A percentile compares a stretch with the other conserved stretches of the same genome.
phyloP scores from a whole-genome alignment of 768 basidiomycete species.

The Sutorius australiensis region DNA sequence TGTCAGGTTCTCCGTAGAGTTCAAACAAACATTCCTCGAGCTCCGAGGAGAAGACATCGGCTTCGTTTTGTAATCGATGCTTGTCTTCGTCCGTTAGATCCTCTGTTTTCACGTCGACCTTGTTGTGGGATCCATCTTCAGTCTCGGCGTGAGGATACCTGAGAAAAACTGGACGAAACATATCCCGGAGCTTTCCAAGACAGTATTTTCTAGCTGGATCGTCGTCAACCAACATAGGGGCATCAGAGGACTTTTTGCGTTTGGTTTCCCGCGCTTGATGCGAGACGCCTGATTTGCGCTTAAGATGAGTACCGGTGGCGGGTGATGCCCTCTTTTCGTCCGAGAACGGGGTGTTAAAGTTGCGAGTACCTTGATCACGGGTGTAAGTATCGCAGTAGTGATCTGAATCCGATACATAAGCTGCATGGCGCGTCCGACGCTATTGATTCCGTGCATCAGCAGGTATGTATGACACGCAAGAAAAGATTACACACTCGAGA shows the following conservation, averaged over 20 bases:
- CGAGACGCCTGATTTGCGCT: conserved; percentile 51
- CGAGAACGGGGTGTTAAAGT: conserved; percentile 13
- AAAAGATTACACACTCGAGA: conserved; percentile 42
- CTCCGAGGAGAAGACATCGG: conserved; percentile 61
- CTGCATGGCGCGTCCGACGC: conserved; percentile 43
- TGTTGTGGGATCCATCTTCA: conserved; percentile 29
- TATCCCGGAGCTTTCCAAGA: conserved; percentile 66
- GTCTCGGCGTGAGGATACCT: conserved; percentile 57
- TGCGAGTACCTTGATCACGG: conserved; percentile 12
- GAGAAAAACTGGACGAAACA: conserved; percentile 67
- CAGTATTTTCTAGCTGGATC: conserved; percentile 81
- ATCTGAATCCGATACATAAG: conserved; percentile 43
- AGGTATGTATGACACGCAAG: conserved; percentile 4
- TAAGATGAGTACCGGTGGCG: conserved; percentile 31
- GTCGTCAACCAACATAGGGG: conserved; percentile 41
- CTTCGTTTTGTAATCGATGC: conserved; percentile 49
- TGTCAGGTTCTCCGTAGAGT: conserved; percentile 74
- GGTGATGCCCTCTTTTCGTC: conserved; percentile 24
- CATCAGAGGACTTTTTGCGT: conserved; percentile 47
- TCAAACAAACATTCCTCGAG: conserved; percentile 78
- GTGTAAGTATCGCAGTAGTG: conserved; percentile 32
- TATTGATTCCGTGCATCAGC: conserved; percentile 26
- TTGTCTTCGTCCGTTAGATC: conserved; percentile 61
- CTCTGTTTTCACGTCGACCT: conserved; percentile 44
- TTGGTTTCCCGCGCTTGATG: conserved; percentile 38